Base-by-base conservation (phyloP, 2,329 filamentous ascomycete species). In the Diplodia seriata region DNA sequence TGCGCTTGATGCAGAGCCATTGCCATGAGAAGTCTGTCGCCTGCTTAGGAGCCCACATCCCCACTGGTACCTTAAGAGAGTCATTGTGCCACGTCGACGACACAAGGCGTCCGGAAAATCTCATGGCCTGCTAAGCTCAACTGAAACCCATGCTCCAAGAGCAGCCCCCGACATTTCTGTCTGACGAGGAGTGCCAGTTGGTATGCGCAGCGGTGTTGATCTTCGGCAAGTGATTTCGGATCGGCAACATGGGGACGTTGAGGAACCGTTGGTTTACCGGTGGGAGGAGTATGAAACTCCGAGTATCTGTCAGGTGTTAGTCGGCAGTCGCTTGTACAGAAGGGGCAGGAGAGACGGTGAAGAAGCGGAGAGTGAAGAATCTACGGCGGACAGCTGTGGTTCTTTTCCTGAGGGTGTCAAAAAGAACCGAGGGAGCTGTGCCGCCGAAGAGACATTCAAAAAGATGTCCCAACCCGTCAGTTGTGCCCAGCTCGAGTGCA, bases 161-260 rank as follows among this genome's bases (percentile, higher is more conserved):
- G 53, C 26, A 18, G 53, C 15, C 53, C n/a, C 53, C 53, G 53
- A 55, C 53, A 55, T 55, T 55, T 15, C 53, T 55, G 53, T 55
- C 53, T 55, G 53, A 55, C 53, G 18, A 15, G 26, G 29, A 55
- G 29, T 15, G n/a, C 2, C 14, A 20, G 53, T 12, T 31, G 53
- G 26, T 26, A 7, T 20, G n/a, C 6, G 53, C 29, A 18, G n/a
- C n/a, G 53, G 31, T 36, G 14, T 23, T 51, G 49, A 23, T 51
- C 1, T 51, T 26, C 8, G 49, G 49, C n/a, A 51, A 18, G 3
- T 50, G 23, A 4, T 12, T 20, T 26, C 23, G 47, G 47, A 23
- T 50, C 47, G 11, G 6, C 7, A 20, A 26, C 23, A 50, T 20
- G n/a, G 11, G n/a, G 9, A 14, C 20, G 47, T 26, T 26, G n/a